Base-by-base conservation (phyloP, 768 basidiomycete genomes). In the Mrakia blollopis region DNA sequence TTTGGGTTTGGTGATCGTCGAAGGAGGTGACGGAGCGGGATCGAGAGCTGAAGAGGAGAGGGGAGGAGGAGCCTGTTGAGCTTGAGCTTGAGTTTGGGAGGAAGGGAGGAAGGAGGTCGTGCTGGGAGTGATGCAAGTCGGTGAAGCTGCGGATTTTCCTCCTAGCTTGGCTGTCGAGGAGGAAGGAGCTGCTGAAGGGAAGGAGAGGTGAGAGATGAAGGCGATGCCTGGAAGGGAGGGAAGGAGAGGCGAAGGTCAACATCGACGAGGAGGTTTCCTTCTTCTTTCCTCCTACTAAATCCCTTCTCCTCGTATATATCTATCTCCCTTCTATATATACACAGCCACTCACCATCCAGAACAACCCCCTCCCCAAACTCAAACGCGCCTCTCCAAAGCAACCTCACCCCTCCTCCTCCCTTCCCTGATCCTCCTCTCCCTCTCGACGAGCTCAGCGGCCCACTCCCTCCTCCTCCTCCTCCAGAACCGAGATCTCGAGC, bases 151-250 rank as follows among this genome's bases (percentile, higher is more conserved):
- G 0, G 57, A 25, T 10, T 18, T n/a, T 2, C 57, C 28, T 32
- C 10, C 32, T 13, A 65, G 63, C 63, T 65, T 30, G n/a, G 28
- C 57, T 28, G 63, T 28, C 2, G 63, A 30, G 1, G 63, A 65
- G 13, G 37, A 65, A 6, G 30, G 63, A 5, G 63, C 18, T 11
- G 63, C 63, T 65, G 63, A 65, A 39, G 70, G 70, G 50, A 72
- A 47, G 21, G 39, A 47, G 30, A 72, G 70, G 70, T 72, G 70
- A 9, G 70, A 72, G 44, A 72, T 72, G 50, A 72, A 72, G 50
- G 70, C 70, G 30, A 72, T 72, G 14, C 70, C 70, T 72, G 50
- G 47, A 41, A 21, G 41, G n/a, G n/a, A n/a, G 70, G 39, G 18
- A 47, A 72, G 44, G 70, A 30, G 10, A 10, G 14, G 30, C 16